These are phyloP conservation scores for Alternaria gaisen DNA, from an alignment of 2,329 filamentous ascomycete species.

Conservation along the genomic window DNA sequence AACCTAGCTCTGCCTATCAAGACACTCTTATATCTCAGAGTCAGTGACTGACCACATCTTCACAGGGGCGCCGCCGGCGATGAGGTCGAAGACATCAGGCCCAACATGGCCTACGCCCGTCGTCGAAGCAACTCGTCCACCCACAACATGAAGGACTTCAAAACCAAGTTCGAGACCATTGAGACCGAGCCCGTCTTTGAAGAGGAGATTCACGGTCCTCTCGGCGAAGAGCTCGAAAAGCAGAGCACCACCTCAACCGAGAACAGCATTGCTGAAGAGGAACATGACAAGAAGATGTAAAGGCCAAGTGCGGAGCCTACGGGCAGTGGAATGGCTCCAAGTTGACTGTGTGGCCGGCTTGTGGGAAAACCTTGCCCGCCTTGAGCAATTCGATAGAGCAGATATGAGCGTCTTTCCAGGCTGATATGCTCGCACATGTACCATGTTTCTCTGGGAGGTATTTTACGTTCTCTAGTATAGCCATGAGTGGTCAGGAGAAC, in stretches of 20 bases:
- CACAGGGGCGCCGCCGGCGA: slow-evolving; percentile 82
- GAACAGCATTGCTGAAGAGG: slow-evolving; percentile 67
- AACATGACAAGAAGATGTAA: slow-evolving; percentile 58
- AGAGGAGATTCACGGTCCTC: slow-evolving; percentile 78
- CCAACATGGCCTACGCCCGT: slow-evolving; percentile 84
- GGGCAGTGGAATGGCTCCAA: slow-evolving; percentile 21
- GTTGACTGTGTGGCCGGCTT: slow-evolving; percentile 36
- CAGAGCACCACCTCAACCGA: slow-evolving; percentile 60
- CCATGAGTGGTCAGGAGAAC: slow-evolving; percentile 26
- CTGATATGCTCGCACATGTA: slow-evolving; percentile 34
- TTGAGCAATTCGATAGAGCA: slow-evolving; percentile 19
- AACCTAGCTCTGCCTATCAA: not conserved
- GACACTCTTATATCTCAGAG: not conserved
- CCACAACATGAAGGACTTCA: slow-evolving; percentile 78
- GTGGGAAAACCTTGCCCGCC: slow-evolving; percentile 30
- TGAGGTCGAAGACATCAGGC: slow-evolving; percentile 83
- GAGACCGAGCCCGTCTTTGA: slow-evolving; percentile 93
- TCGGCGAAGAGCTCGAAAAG: slow-evolving; percentile 65
- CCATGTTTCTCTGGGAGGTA: slow-evolving; percentile 29
- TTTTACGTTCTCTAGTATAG: slow-evolving; percentile 14
- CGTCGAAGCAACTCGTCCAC: slow-evolving; percentile 92
- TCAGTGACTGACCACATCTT: slow-evolving; percentile 25
- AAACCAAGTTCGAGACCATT: slow-evolving; percentile 94
- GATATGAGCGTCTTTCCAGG: slow-evolving; percentile 21
- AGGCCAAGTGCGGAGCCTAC: not conserved